Evolutionary conservation across 2,329 filamentous ascomycete genomes (phyloP).

Genomic region (Phoma sp.): DNA sequence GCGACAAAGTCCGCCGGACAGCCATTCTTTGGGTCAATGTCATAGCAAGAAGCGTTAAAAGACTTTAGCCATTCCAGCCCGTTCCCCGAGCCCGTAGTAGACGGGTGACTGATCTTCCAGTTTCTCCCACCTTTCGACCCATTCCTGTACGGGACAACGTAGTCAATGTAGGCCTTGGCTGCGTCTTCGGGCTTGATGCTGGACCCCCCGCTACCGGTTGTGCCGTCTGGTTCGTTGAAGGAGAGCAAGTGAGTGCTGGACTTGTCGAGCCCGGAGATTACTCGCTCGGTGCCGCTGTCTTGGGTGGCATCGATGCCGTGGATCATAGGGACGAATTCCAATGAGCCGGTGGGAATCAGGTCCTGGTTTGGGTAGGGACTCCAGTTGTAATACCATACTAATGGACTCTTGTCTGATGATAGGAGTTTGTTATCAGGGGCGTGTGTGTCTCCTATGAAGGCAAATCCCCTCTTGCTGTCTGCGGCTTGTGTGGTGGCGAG

Average conservation of each 20-base stretch:
- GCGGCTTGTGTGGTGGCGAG: slow-evolving; percentile 23
- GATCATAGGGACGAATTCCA: slow-evolving; percentile 82
- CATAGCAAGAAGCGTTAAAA: slow-evolving; percentile 67
- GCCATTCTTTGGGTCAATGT: slow-evolving; percentile 46
- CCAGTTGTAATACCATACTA: slow-evolving; percentile 91
- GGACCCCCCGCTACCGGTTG: slow-evolving; percentile 64
- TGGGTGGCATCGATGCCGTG: slow-evolving; percentile 63
- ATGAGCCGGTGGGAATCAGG: slow-evolving; percentile 54
- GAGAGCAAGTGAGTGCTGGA: slow-evolving; percentile 69
- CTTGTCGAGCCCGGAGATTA: slow-evolving; percentile 64
- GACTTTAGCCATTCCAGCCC: slow-evolving; percentile 72
- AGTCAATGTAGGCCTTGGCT: slow-evolving; percentile 72
- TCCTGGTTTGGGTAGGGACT: slow-evolving; percentile 59
- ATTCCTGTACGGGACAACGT: slow-evolving; percentile 71
- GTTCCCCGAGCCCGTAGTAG: slow-evolving; percentile 66
- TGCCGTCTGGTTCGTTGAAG: slow-evolving; percentile 82
- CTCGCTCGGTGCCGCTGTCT: slow-evolving; percentile 61
- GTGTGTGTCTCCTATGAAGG: slow-evolving; percentile 66
- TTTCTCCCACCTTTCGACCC: slow-evolving; percentile 57
- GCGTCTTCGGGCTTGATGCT: slow-evolving; percentile 66
- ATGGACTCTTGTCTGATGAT: slow-evolving; percentile 64
- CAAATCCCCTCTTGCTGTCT: slow-evolving; percentile 72
- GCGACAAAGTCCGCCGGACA: slow-evolving; percentile 60
- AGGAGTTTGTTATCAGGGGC: slow-evolving; percentile 66
- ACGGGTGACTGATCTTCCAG: slow-evolving; percentile 69